Conservation (phyloP, 768 basidiomycete genomes). For the Leccinum imitatum region DNA sequence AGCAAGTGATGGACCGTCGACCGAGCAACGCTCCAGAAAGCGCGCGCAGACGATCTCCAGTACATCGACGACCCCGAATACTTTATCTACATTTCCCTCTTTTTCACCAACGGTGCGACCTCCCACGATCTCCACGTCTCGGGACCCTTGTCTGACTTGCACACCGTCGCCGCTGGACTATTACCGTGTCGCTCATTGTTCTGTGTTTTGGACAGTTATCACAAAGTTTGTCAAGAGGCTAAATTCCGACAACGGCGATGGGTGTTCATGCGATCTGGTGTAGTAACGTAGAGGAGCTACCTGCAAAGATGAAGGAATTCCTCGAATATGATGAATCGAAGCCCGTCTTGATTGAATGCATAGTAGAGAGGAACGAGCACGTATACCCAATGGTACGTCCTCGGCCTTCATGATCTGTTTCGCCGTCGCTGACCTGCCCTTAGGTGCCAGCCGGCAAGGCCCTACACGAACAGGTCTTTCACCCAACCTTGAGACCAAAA, state of each 20-base stretch:
- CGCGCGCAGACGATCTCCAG: conserved; percentile 74
- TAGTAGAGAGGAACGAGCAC: conserved; percentile 81
- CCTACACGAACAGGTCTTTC: conserved; percentile 86
- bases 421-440: conserved; percentile 3
- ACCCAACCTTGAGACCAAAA: conserved; percentile 48
- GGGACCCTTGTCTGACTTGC: background rate
- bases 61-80: conserved; percentile 79
- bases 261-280: conserved; percentile 88
- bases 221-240: conserved; percentile 67
- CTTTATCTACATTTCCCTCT: conserved; percentile 81
- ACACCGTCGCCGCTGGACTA: background rate
- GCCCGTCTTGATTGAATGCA: conserved; percentile 90
- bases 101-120: conserved; percentile 76
- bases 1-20: conserved; percentile 95
- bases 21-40: conserved; percentile 66
- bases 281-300: conserved; percentile 67
- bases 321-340: conserved; percentile 86
- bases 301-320: conserved; percentile 98
- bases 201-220: conserved; percentile 52
- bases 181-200: background rate
- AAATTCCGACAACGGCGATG: conserved; percentile 54
- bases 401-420: no score
- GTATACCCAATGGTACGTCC: conserved; percentile 83
- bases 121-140: background rate
- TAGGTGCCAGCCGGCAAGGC: conserved; percentile 93